Evolutionary conservation across 139 green algal genomes (phyloP), one percentile per base, ranked within the genome.

Genomic region (Trebouxia sp.): DNA sequence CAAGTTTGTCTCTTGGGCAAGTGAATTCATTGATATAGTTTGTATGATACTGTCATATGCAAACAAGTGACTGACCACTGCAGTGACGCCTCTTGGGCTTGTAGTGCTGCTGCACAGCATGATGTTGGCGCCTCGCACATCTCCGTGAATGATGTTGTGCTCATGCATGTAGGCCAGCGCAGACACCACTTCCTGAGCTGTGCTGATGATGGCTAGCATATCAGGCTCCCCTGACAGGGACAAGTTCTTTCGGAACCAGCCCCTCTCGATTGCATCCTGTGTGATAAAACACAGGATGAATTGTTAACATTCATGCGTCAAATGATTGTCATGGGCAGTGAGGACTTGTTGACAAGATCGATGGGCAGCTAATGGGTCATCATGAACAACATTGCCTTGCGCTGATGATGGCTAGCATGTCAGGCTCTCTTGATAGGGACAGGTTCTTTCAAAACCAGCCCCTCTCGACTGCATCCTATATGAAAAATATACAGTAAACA

Each of bases 81-180:
- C 86, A 3, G 55, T 66, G 37, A 89, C 94, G 65, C 87, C 83
- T 12, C 89, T 78, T 5, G 41, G 35, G 50, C 79, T 75, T 3
- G 51, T 38, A 7, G 38, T 75, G 12, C 45, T 35, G 65, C 42
- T 69, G 48, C 65, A 78, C 37, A 89, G 84, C 53, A 89, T 80
- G 58, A 90, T 85, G 53, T 89, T 88, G 78, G 76, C 82, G 76
- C 80, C 84, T 11, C 75, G 85, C 43, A 91, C 79, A 62, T 87
- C 84, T 50, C 87, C 80, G 75, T 90, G 87, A 50, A 89, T 47
- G 37, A 85, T 78, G 78, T 62, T 69, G 3, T 39, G 22, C 45
- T 48, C 24, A 80, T 90, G 87, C 30, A 90, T 53, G 79, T 84
- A 84, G 12, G 75, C 75, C 66, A 90, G 76, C 41, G 72, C 87